Base-by-base conservation (phyloP, 495 filamentous ascomycete genomes). In the Penicillium daleae region DNA sequence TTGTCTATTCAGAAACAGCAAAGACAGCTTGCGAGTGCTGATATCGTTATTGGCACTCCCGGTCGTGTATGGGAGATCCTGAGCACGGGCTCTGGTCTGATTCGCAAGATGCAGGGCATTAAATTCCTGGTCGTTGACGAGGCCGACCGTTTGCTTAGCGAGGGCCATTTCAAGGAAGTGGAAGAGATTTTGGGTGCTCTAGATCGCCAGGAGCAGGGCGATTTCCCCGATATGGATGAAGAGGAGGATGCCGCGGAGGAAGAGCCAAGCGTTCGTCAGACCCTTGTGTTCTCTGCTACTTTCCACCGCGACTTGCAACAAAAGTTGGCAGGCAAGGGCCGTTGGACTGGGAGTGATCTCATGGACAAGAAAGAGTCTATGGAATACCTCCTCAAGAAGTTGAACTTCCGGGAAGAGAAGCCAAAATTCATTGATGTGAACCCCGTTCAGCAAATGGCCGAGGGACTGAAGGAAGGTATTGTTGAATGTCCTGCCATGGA, bases 401-500 rank as follows among this genome's bases (percentile, higher is more conserved):
- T 99, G 61, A 92, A 92, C 57, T 99, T 98, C 75, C 81, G 87
- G 19, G 87, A 91, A 57, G 81, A 86, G 50, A 86, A 89, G 65
- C 95, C 96, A 12, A 96, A 90, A 66, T 97, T 93, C 70, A 85
- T 99, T 62, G 96, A 99, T 72, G 87, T 92, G 46, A 96, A 97
- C 69, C 93, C 94, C 0, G 74, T 87, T 9, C 86, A 86, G 8
- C 93, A 96, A 70, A 94, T 98, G 87, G 93, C 96, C 0, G 81
- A 89, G 44, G 81, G 87, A 6, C 82, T 99, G 32, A 92, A 90
- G 65, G 95, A 99, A 76, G 92, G 92, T 7, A 85, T 99, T 44
- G 85, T 97, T 37, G 92, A 97, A 77, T 98, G 96, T 71, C 88
- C 85, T 54, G 91, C 92, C 21, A 91, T 89, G 78, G 95, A 99